These are phyloP conservation scores for Chrysoporthe austroafricana DNA, from an alignment of 2,329 filamentous ascomycete species.

Conservation along the genomic window DNA sequence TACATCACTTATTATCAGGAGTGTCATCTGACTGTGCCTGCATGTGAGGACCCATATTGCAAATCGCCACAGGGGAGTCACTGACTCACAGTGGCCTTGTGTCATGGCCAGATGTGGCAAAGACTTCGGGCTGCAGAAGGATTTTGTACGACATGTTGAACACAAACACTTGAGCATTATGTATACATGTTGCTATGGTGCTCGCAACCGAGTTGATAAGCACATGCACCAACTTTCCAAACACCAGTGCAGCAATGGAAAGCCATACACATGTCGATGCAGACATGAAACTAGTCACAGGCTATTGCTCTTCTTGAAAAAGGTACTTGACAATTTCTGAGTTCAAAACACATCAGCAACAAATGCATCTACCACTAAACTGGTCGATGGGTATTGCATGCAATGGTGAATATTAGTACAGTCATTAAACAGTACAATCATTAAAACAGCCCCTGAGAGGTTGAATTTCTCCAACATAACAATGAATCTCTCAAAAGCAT, in stretches of 20 bases:
- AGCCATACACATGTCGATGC: conserved; percentile 11
- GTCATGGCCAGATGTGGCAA: background rate
- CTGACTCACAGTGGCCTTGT: background rate
- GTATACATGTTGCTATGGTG: conserved; percentile 10
- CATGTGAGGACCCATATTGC: background rate
- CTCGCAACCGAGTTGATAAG: background rate
- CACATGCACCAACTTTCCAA: background rate
- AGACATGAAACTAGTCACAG: conserved; percentile 5
- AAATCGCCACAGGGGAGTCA: background rate
- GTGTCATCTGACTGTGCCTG: too few relatives aligned
- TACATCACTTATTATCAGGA: too few relatives aligned
- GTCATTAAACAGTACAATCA: too few relatives aligned
- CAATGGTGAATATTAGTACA: too few relatives aligned
- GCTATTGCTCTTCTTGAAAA: too few relatives aligned
- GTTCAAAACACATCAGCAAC: too few relatives aligned
- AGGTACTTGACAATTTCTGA: too few relatives aligned
- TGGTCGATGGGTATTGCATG: too few relatives aligned
- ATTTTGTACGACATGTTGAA: conserved; percentile 1
- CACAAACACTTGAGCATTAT: background rate
- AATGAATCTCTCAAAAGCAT: too few relatives aligned
- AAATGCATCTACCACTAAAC: too few relatives aligned
- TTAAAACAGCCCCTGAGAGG: too few relatives aligned
- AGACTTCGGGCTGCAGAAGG: background rate
- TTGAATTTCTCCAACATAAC: too few relatives aligned
- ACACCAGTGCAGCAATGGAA: background rate